Percentiles rank a stretch among this genome's conserved stretches.
Conservation (phyloP, 1,139 yeast genomes). For the Debaryomycetaceae sp. region DNA sequence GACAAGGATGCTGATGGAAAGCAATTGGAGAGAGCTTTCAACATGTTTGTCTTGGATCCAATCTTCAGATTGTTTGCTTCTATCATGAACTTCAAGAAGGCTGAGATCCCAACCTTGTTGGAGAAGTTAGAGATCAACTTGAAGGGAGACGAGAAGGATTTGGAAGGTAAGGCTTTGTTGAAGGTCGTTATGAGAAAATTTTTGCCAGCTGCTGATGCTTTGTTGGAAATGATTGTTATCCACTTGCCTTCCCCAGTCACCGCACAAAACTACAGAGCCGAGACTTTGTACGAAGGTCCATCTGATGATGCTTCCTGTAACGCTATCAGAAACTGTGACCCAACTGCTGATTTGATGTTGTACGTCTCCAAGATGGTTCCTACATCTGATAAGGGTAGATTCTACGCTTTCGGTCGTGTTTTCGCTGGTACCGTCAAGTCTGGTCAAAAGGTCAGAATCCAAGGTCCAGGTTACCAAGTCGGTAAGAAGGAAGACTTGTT, state of each 20-base stretch:
- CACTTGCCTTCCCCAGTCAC: slow-evolving; percentile 99
- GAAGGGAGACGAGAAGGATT: slow-evolving; percentile 93
- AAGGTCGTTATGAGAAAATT: slow-evolving; percentile 99
- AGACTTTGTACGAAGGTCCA: slow-evolving; percentile 99
- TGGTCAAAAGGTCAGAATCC: slow-evolving; percentile 99
- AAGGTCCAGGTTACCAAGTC: slow-evolving; percentile 99
- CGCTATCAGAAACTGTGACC: slow-evolving; percentile 98
- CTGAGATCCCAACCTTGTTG: slow-evolving; percentile 83
- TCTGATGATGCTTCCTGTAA: slow-evolving; percentile 85
- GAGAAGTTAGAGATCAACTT: slow-evolving; percentile 89
- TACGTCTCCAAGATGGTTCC: slow-evolving; percentile 99
- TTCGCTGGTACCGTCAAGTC: slow-evolving; percentile 99
- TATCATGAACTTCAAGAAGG: slow-evolving; percentile 67
- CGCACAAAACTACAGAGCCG: slow-evolving; percentile 99
- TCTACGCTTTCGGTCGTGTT: slow-evolving; percentile 99
- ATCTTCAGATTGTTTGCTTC: slow-evolving; percentile 74
- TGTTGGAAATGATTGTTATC: slow-evolving; percentile 96
- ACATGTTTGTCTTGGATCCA: slow-evolving; percentile 98
- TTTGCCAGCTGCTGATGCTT: slow-evolving; percentile 99
- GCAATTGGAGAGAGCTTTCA: slow-evolving; percentile 97
- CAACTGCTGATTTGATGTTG: slow-evolving; percentile 96
- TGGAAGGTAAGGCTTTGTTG: slow-evolving; percentile 97
- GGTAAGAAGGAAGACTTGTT: slow-evolving; percentile 98
- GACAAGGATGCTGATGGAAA: slow-evolving; percentile 95
- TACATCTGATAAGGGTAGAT: slow-evolving; percentile 99